Evolutionary conservation across 148 eudicot genomes (phyloP), one percentile per base, ranked within the genome.

Genomic region (Chenopodium album): DNA sequence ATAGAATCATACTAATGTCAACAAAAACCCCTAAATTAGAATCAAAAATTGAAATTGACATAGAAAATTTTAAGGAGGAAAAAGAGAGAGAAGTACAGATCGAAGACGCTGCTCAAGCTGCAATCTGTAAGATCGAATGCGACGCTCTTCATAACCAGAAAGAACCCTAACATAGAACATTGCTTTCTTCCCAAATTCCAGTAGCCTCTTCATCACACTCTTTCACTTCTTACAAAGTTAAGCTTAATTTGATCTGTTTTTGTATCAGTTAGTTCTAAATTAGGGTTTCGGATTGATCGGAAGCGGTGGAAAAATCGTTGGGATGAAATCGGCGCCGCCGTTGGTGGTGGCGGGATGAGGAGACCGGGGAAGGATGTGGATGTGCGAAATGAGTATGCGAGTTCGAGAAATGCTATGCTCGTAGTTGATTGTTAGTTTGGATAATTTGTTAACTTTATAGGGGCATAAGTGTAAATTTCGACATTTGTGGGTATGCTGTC

Each of bases 141-240:
- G 90, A 31, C 95, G 97, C 81, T 92, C 98, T 86, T 97, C 98
- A 75, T 92, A 91, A 37, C 99, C 99, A 9, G 98, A 92, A 13
- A 97, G 87, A 44, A 97, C 95, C 85, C 99, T 90, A 67, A 89
- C 87, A 73, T 97, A 97, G 81, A 97, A 94, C 89, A 97, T 89
- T 7, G 97, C 97, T 90, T 89, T 97, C 78, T 90, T 88, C 81
- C 93, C 97, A 75, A 88, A 92, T 7, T 94, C 95, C 76, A 90
- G 56, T 4, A 94, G 73, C 82, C 86, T 94, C 29, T 88, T 87
- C 99, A 95, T 93, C 54, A 41, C 50, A 72, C 54, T 6, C 44
- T 41, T 41, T 41, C 47, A 2, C 66, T 9, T 22, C 66, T 62
- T 62, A 3, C n/a, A 20, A 6, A 3, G 22, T 60, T 60, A 6